Percentiles rank a stretch among this genome's conserved stretches.
phyloP scores from a whole-genome alignment of 441 rosid genomes.

The Croton laevigatus region DNA sequence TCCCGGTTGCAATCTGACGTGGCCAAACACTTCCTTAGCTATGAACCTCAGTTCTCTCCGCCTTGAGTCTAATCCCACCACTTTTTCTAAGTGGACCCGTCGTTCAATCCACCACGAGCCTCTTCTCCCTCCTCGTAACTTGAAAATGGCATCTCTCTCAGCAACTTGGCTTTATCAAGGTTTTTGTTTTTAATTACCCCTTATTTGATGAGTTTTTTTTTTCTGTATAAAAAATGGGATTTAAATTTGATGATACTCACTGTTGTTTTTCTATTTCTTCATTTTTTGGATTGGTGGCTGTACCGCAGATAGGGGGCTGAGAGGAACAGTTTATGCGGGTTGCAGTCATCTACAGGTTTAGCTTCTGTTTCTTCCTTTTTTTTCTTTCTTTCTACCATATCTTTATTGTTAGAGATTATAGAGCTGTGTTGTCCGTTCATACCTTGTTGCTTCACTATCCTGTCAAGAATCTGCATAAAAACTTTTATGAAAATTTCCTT shows the following conservation, averaged over 20 bases:
- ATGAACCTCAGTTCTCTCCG: slow-evolving; percentile 47
- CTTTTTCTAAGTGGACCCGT: slow-evolving; percentile 29
- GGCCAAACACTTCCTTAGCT: not conserved
- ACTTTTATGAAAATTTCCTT: too few species aligned
- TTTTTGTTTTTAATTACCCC: slow-evolving; percentile 17
- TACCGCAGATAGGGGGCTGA: slow-evolving; percentile 27
- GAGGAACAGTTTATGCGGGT: slow-evolving; percentile 9
- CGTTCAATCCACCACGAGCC: slow-evolving; percentile 18
- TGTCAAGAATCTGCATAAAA: not conserved
- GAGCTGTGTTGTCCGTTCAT: not conserved
- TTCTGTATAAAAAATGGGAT: not conserved
- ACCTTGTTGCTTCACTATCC: not conserved
- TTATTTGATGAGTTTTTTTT: not conserved
- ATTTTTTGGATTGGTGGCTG: not conserved
- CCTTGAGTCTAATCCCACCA: slow-evolving; percentile 37
- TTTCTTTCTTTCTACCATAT: not conserved
- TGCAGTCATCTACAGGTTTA: slow-evolving; percentile 37
- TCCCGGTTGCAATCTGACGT: too few species aligned
- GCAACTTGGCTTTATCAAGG: slow-evolving; percentile 37
- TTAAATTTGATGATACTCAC: not conserved
- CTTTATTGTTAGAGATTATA: not conserved
- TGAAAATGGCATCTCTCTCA: slow-evolving; percentile 27
- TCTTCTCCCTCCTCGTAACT: slow-evolving; percentile 32
- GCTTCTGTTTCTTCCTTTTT: slow-evolving; percentile 3
- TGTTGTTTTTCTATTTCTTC: not conserved